These are phyloP conservation scores for Paramecium biaurelia DNA, from an alignment of 73 alveolate genomes.

Conservation along the genomic window DNA sequence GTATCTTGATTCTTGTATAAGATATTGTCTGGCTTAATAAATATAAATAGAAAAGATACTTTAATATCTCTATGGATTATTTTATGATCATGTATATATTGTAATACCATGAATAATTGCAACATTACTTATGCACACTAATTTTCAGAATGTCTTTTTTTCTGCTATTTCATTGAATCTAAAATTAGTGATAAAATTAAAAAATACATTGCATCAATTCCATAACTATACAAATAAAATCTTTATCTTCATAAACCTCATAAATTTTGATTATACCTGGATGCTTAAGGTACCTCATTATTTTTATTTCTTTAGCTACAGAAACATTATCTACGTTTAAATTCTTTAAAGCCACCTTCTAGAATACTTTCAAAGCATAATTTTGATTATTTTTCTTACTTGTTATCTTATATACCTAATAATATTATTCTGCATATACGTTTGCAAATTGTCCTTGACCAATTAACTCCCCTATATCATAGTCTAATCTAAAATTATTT, in stretches of 20 bases:
- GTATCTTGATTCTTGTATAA: slow-evolving; percentile 10
- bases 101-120: neutral
- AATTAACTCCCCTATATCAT: slow-evolving; percentile 11
- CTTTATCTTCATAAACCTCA: slow-evolving; percentile 77
- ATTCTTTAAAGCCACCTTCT: slow-evolving; percentile 61
- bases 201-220: slow-evolving; percentile 71
- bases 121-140: slow-evolving; percentile 53
- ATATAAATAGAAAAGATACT: neutral
- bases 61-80: slow-evolving; percentile 54
- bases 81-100: slow-evolving; percentile 28
- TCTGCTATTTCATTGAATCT: slow-evolving; percentile 60
- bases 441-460: slow-evolving; percentile 46
- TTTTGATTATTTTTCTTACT: neutral
- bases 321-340: slow-evolving; percentile 66
- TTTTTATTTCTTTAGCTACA: slow-evolving; percentile 74
- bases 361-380: slow-evolving; percentile 28
- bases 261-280: slow-evolving; percentile 76
- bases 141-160: slow-evolving; percentile 56
- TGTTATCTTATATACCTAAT: neutral
- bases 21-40: slow-evolving; percentile 53
- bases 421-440: neutral
- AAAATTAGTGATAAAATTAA: slow-evolving; percentile 60
- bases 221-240: slow-evolving; percentile 68
- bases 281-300: slow-evolving; percentile 78
- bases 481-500: neutral